A percentile compares a stretch with the other conserved stretches of the same genome.
phyloP scores from a whole-genome alignment of 129 eudicot species.

The Flaveria trinervia region DNA sequence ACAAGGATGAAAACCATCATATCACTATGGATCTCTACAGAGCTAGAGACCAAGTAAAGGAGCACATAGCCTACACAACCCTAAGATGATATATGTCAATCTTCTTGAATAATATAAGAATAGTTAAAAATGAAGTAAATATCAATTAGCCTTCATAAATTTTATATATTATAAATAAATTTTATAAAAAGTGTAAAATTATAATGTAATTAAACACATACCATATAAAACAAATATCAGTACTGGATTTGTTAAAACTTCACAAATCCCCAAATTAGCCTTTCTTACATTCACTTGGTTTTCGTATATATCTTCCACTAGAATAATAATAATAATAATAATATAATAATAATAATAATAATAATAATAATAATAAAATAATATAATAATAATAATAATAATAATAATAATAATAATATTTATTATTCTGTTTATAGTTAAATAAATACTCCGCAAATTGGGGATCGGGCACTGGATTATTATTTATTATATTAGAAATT shows the following conservation, averaged over 20 bases:
- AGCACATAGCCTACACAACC: too few species aligned
- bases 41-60: too few species aligned
- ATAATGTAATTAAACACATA: not conserved
- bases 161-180: too few species aligned
- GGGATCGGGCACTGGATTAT: conserved; percentile 25
- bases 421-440: not conserved
- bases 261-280: conserved; percentile 33
- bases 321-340: not conserved
- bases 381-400: too few species aligned
- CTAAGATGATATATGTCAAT: too few species aligned
- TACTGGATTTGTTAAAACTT: conserved; percentile 17
- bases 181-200: not conserved
- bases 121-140: not conserved
- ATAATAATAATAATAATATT: not conserved
- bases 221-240: not conserved
- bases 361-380: too few species aligned
- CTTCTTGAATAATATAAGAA: not conserved
- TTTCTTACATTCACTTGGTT: conserved; percentile 17
- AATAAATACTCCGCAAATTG: conserved; percentile 12
- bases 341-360: too few species aligned
- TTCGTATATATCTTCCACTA: not conserved
- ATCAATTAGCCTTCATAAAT: not conserved
- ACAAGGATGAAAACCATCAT: too few species aligned
- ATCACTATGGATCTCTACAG: too few species aligned
- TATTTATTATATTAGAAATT: not conserved